Base-by-base conservation (phyloP, 257 asterid genomes). In the Oldenlandia corymbosa region DNA sequence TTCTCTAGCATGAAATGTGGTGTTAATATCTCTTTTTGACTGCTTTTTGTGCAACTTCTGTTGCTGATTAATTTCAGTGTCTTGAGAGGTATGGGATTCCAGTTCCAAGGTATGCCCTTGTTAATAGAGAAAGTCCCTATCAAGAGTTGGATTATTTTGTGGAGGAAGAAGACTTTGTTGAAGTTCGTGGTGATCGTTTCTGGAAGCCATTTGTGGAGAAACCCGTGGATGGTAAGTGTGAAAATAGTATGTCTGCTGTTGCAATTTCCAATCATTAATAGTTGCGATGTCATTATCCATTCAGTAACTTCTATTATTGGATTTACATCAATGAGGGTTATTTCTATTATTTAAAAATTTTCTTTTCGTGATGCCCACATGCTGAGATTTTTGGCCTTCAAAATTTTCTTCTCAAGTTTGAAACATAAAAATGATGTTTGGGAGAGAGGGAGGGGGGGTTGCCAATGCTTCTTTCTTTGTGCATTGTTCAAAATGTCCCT, bases 121-220 rank as follows among this genome's bases (percentile, higher is more conserved):
- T 92, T 71, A 88, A 89, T 72, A 82, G 97, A 66, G 95, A 92
- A 76, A 74, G 12, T 23, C 90, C 95, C 3, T 74, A 82, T 67
- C 95, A 92, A 83, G 95, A 87, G 79, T 78, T 89, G 76, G 95
- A 85, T 69, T 87, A 82, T 76, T 92, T 92, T 79, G 66, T 78
- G 24, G 99, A 92, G 85, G 97, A 85, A 76, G 99, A 92, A 53
- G 99, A 92, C 77, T 92, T 80, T 81, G 91, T 92, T 68, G 97
- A 92, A 75, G 96, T 92, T 36, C 94, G 79, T 54, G 96, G 97
- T 41, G 73, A 77, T 62, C 80, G 93, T 27, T 92, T 92, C 74
- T 88, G 93, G 91, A 92, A 92, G 68, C 99, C 99, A 42, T 89
- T 92, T 75, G 99, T 92, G 67, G 99, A 92, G 88, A 92, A 92